These are phyloP conservation scores for Ogataea kodamae DNA, from an alignment of 805 yeast species.

Conservation along the genomic window DNA sequence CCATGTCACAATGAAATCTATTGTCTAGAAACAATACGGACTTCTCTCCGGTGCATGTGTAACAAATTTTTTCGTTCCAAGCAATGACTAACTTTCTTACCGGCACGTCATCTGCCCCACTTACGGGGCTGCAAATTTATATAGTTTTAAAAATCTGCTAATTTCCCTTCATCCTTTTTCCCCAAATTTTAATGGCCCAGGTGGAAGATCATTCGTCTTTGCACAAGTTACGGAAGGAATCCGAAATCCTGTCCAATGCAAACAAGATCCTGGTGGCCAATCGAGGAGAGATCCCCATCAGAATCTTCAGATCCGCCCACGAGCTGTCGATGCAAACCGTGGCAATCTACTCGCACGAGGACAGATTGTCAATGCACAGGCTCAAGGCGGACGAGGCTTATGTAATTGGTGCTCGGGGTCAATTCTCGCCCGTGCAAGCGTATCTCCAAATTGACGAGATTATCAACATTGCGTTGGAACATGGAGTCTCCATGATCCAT, in stretches of 20 bases:
- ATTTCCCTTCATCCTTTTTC: constrained; percentile 4
- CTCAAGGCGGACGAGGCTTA: constrained; percentile 93
- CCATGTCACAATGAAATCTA: constrained; percentile 2
- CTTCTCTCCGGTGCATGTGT: constrained; percentile 7
- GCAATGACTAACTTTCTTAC: constrained; percentile 6
- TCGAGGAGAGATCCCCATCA: constrained; percentile 80
- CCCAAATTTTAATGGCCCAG: constrained; percentile 23
- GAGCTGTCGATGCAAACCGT: constrained; percentile 96
- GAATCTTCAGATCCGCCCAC: constrained; percentile 96
- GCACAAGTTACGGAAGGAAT: constrained; percentile 38
- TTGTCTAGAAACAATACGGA: constrained; percentile 9
- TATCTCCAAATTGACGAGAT: constrained; percentile 95
- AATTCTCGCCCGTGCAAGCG: constrained; percentile 93
- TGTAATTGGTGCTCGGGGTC: constrained; percentile 84
- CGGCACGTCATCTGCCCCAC: constrained; percentile 13
- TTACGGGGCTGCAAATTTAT: constrained; percentile 5
- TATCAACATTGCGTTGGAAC: constrained; percentile 75
- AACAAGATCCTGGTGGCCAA: constrained; percentile 73
- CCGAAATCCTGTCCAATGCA: constrained; percentile 48
- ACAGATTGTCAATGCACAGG: constrained; percentile 89
- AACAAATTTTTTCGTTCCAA: constrained; percentile 5
- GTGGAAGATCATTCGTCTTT: constrained; percentile 34
- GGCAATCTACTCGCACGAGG: constrained; percentile 95
- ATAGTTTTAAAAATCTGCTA: constrained; percentile 1
- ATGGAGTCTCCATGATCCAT: constrained; percentile 80